Evolutionary conservation across 2,329 filamentous ascomycete genomes (phyloP), one percentile per base, ranked within the genome.

Genomic region (Fusarium graminum): DNA sequence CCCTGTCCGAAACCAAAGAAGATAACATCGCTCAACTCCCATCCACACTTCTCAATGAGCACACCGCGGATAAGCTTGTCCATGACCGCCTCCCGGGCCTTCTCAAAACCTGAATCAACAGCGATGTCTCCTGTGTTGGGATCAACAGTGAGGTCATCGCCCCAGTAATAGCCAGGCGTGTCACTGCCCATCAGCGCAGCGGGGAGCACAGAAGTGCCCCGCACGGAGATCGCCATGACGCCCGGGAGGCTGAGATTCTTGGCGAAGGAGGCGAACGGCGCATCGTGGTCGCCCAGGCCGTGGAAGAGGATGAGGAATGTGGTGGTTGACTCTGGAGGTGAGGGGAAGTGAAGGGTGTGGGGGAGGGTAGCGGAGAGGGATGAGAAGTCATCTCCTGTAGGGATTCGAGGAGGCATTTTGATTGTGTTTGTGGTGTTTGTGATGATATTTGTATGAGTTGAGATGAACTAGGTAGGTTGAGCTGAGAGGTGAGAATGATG

Each of bases 281-380:
- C 73, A 60, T 92, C 86, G 32, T 85, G 88, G 79, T 97, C 93
- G 64, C 93, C 93, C 13, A 97, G 86, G 66, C 93, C 93, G 77
- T 97, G 93, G 58, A 97, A 87, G 50, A 97, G 86, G 74, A 97
- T 80, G 63, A 97, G 87, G 69, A 96, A 83, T 70, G 94, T 90
- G 41, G 88, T 91, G 11, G 90, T 87, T 13, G 85, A 85, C 62
- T 90, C 86, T 36, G 85, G 80, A 22, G 85, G 83, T 28, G 80
- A 76, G 40, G 84, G 84, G 73, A 81, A 84, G 68, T 84, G 79
- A 43, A 85, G 75, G 49, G 81, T 78, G 59, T 83, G 72, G 13
- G 79, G 72, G 22, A 76, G 66, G 38, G 58, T 63, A 7, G 17
- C 49, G 19, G 58, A 49, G 17, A 85, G 78, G 29, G 79, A 69